Base-by-base conservation (phyloP, 2,329 filamentous ascomycete genomes). In the Dactylonectria macrodidyma region DNA sequence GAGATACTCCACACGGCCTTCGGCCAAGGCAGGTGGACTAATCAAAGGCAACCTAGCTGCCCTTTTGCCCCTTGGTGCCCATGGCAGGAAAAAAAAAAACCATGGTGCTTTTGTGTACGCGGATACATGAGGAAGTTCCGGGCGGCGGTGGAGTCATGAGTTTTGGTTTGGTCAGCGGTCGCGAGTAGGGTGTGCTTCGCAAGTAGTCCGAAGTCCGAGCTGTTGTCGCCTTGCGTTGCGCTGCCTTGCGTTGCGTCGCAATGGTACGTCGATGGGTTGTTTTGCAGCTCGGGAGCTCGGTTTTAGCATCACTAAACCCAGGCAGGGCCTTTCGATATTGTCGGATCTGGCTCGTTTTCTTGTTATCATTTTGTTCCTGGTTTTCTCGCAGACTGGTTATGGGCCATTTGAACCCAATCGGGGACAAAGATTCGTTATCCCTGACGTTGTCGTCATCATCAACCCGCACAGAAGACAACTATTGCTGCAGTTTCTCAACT, bases 251-350 rank as follows among this genome's bases (percentile, higher is more conserved):
- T 54, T 58, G 30, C 57, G 57, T 61, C 50, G 38, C 33, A 46
- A 46, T 65, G 62, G 41, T 44, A 60, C 50, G 52, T 52, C 26
- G 63, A 61, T 61, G 59, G 50, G 57, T 56, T 61, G 62, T 16
- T 50, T 34, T 58, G 58, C 52, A 54, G 26, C 24, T 62, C 59
- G 64, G 52, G 34, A 52, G 34, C 58, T 66, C 52, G 44, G 52
- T 7, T 26, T 46, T 41, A 14, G 26, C 4, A 60, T 47, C 30
- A 5, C 24, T n/a, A 19, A 57, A 22, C 2, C 38, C 38, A 26
- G 19, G 19, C 7, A 30, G 26, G 33, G 14, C 19, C 16, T 48
- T 55, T 33, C 48, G 54, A 14, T 38, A 48, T 41, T 22, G 22
- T n/a, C 56, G 33, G 55, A 50, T 41, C 50, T 51, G 12, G 33